Conservation (phyloP, 192 early-diverging fungal species). For the Mycoemilia scoparia region DNA sequence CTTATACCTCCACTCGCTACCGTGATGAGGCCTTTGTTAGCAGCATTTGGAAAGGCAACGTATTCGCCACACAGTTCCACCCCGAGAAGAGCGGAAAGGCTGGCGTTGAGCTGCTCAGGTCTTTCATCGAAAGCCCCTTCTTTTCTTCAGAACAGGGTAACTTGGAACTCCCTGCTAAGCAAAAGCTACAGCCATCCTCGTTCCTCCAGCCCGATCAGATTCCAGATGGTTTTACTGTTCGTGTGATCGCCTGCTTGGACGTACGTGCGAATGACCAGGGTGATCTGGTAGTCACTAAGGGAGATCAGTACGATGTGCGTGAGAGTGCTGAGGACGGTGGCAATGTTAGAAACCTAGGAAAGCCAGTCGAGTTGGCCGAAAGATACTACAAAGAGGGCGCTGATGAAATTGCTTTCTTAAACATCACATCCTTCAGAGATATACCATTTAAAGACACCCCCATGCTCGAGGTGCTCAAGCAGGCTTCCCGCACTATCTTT, state of each 20-base stretch:
- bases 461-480: slow-evolving; percentile 85
- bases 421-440: slow-evolving; percentile 96
- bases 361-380: slow-evolving; percentile 83
- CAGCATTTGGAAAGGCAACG: slow-evolving; percentile 58
- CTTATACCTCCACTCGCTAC: slow-evolving; percentile 70
- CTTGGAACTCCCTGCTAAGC: neutral
- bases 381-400: slow-evolving; percentile 92
- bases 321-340: slow-evolving; percentile 35
- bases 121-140: slow-evolving; percentile 50
- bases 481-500: slow-evolving; percentile 79
- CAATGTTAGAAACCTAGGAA: slow-evolving; percentile 87
- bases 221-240: slow-evolving; percentile 52
- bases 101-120: slow-evolving; percentile 59
- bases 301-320: slow-evolving; percentile 97
- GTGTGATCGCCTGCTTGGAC: slow-evolving; percentile 94
- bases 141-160: slow-evolving; percentile 3
- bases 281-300: slow-evolving; percentile 97
- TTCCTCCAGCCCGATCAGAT: slow-evolving; percentile 1
- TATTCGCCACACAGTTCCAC: slow-evolving; percentile 98
- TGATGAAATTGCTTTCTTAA: slow-evolving; percentile 95
- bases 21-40: slow-evolving; percentile 73
- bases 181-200: neutral
- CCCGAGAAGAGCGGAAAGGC: slow-evolving; percentile 93
- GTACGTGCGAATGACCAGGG: slow-evolving; percentile 93
- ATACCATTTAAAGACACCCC: slow-evolving; percentile 75